These are phyloP conservation scores for Kwoniella bestiolae DNA, from an alignment of 768 basidiomycete genomes.

Conservation along the genomic window DNA sequence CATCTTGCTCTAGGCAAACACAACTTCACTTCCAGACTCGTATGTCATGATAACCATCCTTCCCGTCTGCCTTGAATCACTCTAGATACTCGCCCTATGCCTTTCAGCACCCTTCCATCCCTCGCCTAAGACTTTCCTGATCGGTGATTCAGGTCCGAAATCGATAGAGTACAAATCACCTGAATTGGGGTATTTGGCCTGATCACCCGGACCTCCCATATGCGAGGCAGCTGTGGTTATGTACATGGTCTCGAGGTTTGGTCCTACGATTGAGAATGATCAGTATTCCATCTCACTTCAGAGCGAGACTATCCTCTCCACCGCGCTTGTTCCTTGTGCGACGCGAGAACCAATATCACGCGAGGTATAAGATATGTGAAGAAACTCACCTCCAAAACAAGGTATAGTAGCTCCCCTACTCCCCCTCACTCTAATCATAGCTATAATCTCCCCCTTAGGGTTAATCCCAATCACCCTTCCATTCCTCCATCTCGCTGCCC, in stretches of 20 bases:
- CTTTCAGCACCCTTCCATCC: conserved; percentile 47
- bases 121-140: conserved; percentile 37
- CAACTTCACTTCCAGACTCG: not conserved
- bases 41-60: not conserved
- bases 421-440: conserved; percentile 24
- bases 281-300: not conserved
- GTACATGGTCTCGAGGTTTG: conserved; percentile 46
- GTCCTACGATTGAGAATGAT: not conserved
- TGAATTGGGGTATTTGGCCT: conserved; percentile 31
- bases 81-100: conserved; percentile 17
- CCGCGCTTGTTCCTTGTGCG: too few relatives aligned
- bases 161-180: conserved; percentile 45
- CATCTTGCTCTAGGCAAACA: not conserved
- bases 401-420: conserved; percentile 43
- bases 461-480: conserved; percentile 44
- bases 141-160: conserved; percentile 31
- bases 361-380: too few relatives aligned
- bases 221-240: conserved; percentile 39
- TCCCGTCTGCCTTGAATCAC: not conserved
- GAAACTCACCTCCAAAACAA: conserved; percentile 47
- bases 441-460: conserved; percentile 44
- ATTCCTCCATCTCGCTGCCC: conserved; percentile 53
- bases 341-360: too few relatives aligned
- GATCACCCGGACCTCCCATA: conserved; percentile 29
- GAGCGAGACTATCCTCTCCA: too few relatives aligned